phyloP scores from a whole-genome alignment of 257 asterid genomes.

The Perilla frutescens region DNA sequence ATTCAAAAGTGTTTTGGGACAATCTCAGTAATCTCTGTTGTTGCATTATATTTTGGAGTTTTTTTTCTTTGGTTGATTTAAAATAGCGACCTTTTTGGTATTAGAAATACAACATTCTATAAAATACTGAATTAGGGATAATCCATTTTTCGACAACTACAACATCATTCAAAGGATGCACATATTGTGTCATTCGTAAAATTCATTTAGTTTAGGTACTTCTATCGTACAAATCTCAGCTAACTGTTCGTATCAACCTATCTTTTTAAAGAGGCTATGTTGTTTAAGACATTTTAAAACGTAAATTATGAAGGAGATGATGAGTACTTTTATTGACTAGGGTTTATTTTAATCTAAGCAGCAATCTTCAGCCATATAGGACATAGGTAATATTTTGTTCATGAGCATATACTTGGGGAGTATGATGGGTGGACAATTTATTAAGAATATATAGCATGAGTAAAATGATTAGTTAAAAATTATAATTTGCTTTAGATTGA shows the following conservation, averaged over 20 bases:
- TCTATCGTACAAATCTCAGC: background rate
- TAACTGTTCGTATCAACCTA: background rate
- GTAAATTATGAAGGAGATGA: background rate
- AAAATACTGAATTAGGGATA: background rate
- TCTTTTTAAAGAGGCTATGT: background rate
- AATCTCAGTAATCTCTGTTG: background rate
- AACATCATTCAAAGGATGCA: slow-evolving; percentile 3
- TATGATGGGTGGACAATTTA: background rate
- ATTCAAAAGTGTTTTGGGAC: no score
- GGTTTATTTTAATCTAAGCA: background rate
- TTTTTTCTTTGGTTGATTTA: background rate
- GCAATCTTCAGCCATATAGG: slow-evolving; percentile 11
- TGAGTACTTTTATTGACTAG: background rate
- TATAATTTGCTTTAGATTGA: background rate
- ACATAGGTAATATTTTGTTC: background rate
- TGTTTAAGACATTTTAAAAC: background rate
- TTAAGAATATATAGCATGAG: background rate
- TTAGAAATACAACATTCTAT: background rate
- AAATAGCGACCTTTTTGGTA: background rate
- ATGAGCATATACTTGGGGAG: slow-evolving; percentile 1
- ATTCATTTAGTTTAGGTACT: background rate
- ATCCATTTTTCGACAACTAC: background rate
- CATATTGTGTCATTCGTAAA: background rate
- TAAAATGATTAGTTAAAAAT: background rate
- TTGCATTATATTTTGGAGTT: background rate